phyloP scores from a whole-genome alignment of 1,284 basidiomycete species.

The Volvariella surrecta region DNA sequence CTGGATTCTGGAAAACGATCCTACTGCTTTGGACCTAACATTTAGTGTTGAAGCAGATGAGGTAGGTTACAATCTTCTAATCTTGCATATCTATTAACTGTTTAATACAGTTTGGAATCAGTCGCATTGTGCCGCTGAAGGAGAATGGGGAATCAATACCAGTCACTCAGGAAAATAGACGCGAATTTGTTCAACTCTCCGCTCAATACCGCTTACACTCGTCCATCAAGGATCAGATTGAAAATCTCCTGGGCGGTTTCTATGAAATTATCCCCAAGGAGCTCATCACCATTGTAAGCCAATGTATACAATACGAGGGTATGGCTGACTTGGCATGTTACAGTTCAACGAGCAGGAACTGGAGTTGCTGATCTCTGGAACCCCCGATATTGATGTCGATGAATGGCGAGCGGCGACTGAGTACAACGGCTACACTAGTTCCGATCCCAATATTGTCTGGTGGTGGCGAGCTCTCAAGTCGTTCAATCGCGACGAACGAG shows the following conservation, averaged over 20 bases:
- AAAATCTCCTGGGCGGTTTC: constrained; percentile 86
- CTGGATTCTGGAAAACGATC: constrained; percentile 90
- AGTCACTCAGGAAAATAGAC: constrained; percentile 94
- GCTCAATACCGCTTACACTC: constrained; percentile 89
- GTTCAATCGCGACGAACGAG: constrained; percentile 94
- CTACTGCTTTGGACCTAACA: constrained; percentile 75
- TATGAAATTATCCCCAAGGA: constrained; percentile 94
- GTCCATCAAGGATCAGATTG: constrained; percentile 95
- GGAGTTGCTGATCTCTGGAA: constrained; percentile 94
- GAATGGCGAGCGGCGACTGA: constrained; percentile 96
- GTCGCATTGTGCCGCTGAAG: constrained; percentile 81
- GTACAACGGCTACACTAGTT: constrained; percentile 79
- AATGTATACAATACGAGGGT: constrained; percentile 1
- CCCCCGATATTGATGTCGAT: constrained; percentile 98
- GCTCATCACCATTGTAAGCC: constrained; percentile 66
- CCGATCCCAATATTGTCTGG: constrained; percentile 95
- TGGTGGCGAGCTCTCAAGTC: constrained; percentile 99
- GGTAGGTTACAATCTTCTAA: constrained; percentile 42
- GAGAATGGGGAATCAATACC: constrained; percentile 73
- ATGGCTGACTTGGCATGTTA: constrained; percentile 18
- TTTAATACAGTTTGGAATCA: constrained; percentile 70
- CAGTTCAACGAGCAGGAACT: constrained; percentile 98
- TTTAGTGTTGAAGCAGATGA: constrained; percentile 92
- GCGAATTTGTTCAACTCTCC: constrained; percentile 91
- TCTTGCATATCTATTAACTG: constrained; percentile 5